Evolutionary conservation across 139 green algal genomes (phyloP), one percentile per base, ranked within the genome.

Genomic region (Asterochloris erici): DNA sequence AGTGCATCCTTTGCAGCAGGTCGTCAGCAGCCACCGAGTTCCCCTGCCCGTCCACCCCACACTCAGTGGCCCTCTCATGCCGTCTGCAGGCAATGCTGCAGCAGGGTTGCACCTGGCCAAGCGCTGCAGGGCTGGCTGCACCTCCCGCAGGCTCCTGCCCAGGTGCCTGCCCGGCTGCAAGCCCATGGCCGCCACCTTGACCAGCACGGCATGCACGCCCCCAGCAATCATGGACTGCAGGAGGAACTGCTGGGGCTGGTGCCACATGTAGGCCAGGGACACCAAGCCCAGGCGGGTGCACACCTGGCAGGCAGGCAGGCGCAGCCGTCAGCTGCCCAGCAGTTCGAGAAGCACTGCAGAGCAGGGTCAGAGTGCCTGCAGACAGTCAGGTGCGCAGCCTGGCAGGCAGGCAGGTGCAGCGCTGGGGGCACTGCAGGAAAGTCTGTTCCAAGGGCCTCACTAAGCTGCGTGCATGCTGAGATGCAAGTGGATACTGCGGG

Each of bases 231-330:
- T 93, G 47, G 81, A 26, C 60, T 84, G 73, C 61, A 99, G 88
- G 63, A 99, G 90, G 63, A 28, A 4, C 0, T 82, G 79, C 61
- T 99, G 97, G 9, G 93, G 91, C 84, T 93, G 87, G 77, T 94
- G 92, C 97, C 97, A 99, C 74, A 99, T 85, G 82, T 92, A 95
- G 24, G 94, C 92, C 54, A 99, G 90, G 0, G 95, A 97, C 29
- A 95, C 90, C 62, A 99, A 87, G 63, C 91, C 90, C 62, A 98
- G 87, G 0, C 94, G 88, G 9, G 80, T 79, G 73, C 94, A 98
- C 78, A 98, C 92, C 81, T 91, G 83, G 26, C 38, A 54, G 38
- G 38, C 38, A 54, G 38, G 38, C 38, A 54, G 38, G 38, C 6
- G 38, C 38, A 54, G 38, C 38, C 38, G 38, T 54, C 38, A 54